Conservation (phyloP, 1,139 yeast species). For the Suhomyces bokatorum region DNA sequence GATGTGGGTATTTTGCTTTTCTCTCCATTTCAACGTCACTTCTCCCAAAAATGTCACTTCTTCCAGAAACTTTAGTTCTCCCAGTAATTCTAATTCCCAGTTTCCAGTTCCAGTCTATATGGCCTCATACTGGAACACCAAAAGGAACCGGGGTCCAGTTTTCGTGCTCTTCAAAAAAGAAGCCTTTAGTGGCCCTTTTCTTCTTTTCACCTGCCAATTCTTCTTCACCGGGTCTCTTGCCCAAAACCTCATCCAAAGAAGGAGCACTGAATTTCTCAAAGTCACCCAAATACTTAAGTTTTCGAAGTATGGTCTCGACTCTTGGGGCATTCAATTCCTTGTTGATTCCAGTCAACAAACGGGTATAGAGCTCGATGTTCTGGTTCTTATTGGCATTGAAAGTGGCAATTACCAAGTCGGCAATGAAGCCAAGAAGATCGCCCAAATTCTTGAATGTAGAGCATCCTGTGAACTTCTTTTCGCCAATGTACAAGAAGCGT, state of each 20-base stretch:
- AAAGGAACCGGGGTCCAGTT: conserved; percentile 51
- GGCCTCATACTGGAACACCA: conserved; percentile 30
- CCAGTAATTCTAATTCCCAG: no score
- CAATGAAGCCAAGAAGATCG: conserved; percentile 9
- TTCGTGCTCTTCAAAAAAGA: conserved; percentile 26
- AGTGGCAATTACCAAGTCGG: conserved; percentile 3
- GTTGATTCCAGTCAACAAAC: conserved; percentile 1
- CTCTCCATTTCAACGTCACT: no score
- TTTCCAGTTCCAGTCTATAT: no score
- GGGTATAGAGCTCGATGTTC: conserved; percentile 6
- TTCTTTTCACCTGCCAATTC: conserved; percentile 14
- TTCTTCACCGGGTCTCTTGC: conserved; percentile 9
- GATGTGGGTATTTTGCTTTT: no score
- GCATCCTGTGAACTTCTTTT: conserved; percentile 3
- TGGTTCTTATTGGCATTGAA: conserved; percentile 7
- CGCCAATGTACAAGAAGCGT: neutral
- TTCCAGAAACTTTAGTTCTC: no score
- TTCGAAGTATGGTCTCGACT: conserved; percentile 8
- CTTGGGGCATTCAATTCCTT: neutral
- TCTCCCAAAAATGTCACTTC: no score
- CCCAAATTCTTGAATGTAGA: conserved; percentile 1
- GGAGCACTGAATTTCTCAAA: conserved; percentile 22
- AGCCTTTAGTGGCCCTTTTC: conserved; percentile 12
- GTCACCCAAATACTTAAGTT: conserved; percentile 10
- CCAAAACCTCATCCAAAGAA: conserved; percentile 26